Evolutionary conservation across 148 eudicot genomes (phyloP).

Genomic region (Talinum fruticosum): DNA sequence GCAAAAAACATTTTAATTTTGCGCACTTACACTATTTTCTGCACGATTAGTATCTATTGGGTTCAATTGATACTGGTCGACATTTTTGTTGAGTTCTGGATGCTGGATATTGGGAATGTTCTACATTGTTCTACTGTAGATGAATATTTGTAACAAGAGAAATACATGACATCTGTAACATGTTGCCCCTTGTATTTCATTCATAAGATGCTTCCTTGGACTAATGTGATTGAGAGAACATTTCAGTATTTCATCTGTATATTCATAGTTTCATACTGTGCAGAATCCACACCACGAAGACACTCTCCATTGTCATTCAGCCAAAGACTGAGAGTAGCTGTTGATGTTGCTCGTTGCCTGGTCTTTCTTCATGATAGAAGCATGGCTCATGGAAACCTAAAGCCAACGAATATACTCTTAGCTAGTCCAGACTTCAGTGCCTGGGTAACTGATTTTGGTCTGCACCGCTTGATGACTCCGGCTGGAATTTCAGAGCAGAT

Average conservation of each 20-base stretch:
- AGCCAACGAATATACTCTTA: constrained; percentile 82
- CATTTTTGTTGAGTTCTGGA: background rate
- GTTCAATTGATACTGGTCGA: background rate
- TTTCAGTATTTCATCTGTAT: background rate
- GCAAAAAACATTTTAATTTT: background rate
- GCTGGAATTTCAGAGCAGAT: constrained; percentile 85
- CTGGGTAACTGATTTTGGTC: constrained; percentile 68
- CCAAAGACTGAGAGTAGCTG: constrained; percentile 70
- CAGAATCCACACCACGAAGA: constrained; percentile 90
- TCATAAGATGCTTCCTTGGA: background rate
- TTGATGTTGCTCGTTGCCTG: constrained; percentile 76
- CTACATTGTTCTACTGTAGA: background rate
- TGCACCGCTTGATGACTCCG: constrained; percentile 90
- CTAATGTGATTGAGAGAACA: background rate
- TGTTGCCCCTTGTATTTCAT: too few relatives aligned
- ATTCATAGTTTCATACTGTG: background rate
- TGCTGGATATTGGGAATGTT: background rate
- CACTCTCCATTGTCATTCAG: constrained; percentile 69
- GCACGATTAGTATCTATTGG: background rate
- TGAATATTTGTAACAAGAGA: background rate
- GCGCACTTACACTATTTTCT: background rate
- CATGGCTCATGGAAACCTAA: constrained; percentile 85
- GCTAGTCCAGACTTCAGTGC: constrained; percentile 41
- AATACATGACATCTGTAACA: too few relatives aligned
- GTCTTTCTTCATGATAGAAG: constrained; percentile 73